A percentile compares a stretch with the other conserved stretches of the same genome.
phyloP scores from a whole-genome alignment of 2,329 filamentous ascomycete genomes.

The Oidium heveae region DNA sequence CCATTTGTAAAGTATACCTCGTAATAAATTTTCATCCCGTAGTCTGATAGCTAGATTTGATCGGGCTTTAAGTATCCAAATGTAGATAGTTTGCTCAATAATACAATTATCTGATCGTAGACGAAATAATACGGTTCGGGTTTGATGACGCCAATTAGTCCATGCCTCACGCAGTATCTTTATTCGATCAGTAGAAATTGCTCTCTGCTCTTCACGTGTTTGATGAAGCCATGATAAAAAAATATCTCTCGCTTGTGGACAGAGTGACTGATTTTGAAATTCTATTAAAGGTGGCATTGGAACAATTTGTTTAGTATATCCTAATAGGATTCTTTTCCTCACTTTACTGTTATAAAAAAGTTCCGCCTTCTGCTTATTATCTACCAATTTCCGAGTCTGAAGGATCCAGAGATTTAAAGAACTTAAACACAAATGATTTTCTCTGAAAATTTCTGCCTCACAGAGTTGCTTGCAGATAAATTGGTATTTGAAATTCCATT shows the following conservation, averaged over 20 bases:
- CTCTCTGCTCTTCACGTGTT: conserved; percentile 19
- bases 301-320: conserved; percentile 9
- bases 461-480: conserved; percentile 5
- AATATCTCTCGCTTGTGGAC: conserved; percentile 19
- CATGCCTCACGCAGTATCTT: conserved; percentile 30
- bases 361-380: conserved; percentile 4
- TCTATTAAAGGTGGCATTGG: conserved; percentile 11
- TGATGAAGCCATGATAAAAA: conserved; percentile 25
- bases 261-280: conserved; percentile 20
- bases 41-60: conserved; percentile 13
- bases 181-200: conserved; percentile 22
- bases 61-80: conserved; percentile 29
- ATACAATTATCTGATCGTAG: conserved; percentile 29
- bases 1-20: conserved; percentile 17
- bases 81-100: conserved; percentile 29
- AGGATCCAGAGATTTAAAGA: conserved; percentile 8
- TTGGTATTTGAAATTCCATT: conserved; percentile 7
- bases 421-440: conserved; percentile 5
- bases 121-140: conserved; percentile 26
- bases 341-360: conserved; percentile 2
- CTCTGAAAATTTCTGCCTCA: conserved; percentile 7
- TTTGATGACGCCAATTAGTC: conserved; percentile 34
- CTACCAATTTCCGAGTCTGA: conserved; percentile 3
- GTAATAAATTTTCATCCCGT: conserved; percentile 17
- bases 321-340: conserved; percentile 5